Evolutionary conservation across 306 rosid species (phyloP).

Genomic region (Astragalus membranaceus): DNA sequence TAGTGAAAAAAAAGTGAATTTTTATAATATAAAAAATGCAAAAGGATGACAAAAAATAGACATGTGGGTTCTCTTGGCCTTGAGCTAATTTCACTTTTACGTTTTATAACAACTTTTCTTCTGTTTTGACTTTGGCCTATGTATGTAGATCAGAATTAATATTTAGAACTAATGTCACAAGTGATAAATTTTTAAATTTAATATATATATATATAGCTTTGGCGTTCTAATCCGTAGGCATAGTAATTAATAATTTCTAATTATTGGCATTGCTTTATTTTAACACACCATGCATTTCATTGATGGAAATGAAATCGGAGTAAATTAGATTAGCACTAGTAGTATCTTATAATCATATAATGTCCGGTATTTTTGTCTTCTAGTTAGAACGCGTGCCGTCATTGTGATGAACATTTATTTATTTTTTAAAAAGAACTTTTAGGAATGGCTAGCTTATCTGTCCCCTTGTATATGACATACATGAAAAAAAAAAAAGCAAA

Average conservation of each 20-base stretch:
- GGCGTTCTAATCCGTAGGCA: slow-evolving; percentile 7
- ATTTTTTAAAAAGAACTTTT: neutral
- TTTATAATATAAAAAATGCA: neutral
- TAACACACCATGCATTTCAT: slow-evolving; percentile 10
- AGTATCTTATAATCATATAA: slow-evolving; percentile 13
- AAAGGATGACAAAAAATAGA: slow-evolving; percentile 17
- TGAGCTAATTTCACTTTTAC: slow-evolving; percentile 12
- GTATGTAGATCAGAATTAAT: neutral
- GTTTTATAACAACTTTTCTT: neutral
- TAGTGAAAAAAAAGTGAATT: neutral
- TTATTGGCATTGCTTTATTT: slow-evolving; percentile 16
- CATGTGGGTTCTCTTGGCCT: slow-evolving; percentile 21
- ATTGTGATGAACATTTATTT: neutral
- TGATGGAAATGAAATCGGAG: slow-evolving; percentile 14
- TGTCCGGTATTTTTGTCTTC: slow-evolving; percentile 30
- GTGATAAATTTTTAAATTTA: slow-evolving; percentile 2
- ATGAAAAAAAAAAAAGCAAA: slow-evolving; percentile 19
- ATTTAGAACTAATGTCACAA: neutral
- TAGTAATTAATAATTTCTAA: neutral
- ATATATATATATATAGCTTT: neutral
- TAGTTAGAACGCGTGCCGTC: slow-evolving; percentile 2
- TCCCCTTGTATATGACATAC: slow-evolving; percentile 25
- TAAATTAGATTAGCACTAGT: neutral
- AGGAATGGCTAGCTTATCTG: slow-evolving; percentile 14
- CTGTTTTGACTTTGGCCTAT: slow-evolving; percentile 27